Conservation (phyloP, 805 yeast species). For the Middelhovenomyces tepae region DNA sequence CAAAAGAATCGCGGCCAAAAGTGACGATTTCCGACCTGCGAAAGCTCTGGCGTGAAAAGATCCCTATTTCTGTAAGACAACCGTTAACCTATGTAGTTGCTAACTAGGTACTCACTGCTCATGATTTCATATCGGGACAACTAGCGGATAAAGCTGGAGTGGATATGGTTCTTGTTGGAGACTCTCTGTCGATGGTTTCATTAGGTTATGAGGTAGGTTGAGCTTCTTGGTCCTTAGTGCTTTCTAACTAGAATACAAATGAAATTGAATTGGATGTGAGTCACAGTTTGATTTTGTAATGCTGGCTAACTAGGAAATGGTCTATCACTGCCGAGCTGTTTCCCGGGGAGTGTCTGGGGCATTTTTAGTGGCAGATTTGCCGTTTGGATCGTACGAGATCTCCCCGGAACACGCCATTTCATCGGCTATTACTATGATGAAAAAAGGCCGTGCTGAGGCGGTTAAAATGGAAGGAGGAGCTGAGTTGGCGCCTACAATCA, state of each 20-base stretch:
- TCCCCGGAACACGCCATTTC: conserved; percentile 54
- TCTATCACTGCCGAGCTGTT: conserved; percentile 69
- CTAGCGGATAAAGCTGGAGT: conserved; percentile 57
- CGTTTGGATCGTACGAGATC: conserved; percentile 78
- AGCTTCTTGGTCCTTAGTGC: no score
- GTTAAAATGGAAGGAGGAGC: conserved; percentile 80
- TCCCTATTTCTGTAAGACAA: conserved; percentile 42
- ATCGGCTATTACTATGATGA: conserved; percentile 47
- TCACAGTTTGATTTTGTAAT: conserved; percentile 25
- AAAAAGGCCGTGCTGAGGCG: conserved; percentile 50
- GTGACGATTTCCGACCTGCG: conserved; percentile 36
- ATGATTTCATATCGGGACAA: conserved; percentile 70
- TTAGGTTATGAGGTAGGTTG: conserved; percentile 78
- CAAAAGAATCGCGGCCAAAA: conserved; percentile 19
- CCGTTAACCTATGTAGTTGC: no score
- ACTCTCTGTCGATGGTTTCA: conserved; percentile 87
- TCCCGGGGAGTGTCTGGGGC: conserved; percentile 58
- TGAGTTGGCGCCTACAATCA: conserved; percentile 46
- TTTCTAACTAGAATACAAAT: conserved; percentile 37
- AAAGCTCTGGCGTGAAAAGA: conserved; percentile 25
- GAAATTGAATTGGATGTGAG: conserved; percentile 66
- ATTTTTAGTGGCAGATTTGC: conserved; percentile 73
- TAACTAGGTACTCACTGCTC: conserved; percentile 80
- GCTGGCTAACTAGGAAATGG: no score
- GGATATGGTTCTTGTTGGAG: conserved; percentile 78